Base-by-base conservation (phyloP, 345 rosid genomes). In the Erucastrum elatum region DNA sequence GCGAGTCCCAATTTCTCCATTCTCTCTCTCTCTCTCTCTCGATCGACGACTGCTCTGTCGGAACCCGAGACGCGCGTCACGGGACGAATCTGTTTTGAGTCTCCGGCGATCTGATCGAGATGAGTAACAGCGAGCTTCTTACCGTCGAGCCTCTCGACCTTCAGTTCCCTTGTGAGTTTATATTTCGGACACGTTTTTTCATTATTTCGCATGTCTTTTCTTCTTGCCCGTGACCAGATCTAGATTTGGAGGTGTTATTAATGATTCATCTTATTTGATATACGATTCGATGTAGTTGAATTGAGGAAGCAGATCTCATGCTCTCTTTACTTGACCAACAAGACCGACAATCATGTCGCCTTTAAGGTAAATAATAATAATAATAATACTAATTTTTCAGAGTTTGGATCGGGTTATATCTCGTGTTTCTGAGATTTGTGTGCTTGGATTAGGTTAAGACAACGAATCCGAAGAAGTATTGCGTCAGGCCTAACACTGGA, bases 261-360 rank as follows among this genome's bases (percentile, higher is more conserved):
- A 46, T 51, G 56, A 51, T 51, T 51, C 56, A 1, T 51, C 21
- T 3, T 51, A 0, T 51, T 21, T 44, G 51, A 44, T 44, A 44
- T 44, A n/a, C n/a, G 55, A 49, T 49, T 13, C 2, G 46, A 9
- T 39, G 59, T 81, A 93, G 96, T 93, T 85, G 94, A 90, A 86
- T 81, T 92, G 93, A 89, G 77, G 94, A 94, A 87, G 86, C 98
- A 89, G 87, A 89, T 87, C 81, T 81, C 94, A 46, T 91, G 95
- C 77, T 88, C 94, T 78, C 84, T 93, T 75, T 91, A 86, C 67
- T 80, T 94, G 83, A 86, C 88, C 49, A 94, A 94, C 87, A 94
- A 91, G 87, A 84, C 97, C 8, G 91, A 90, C 70, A 80, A 84
- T 41, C 84, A 78, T 80, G 89, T 94, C 11, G 97, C 94, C 51